Conservation (phyloP, 306 rosid species). For the Rosa persica region DNA sequence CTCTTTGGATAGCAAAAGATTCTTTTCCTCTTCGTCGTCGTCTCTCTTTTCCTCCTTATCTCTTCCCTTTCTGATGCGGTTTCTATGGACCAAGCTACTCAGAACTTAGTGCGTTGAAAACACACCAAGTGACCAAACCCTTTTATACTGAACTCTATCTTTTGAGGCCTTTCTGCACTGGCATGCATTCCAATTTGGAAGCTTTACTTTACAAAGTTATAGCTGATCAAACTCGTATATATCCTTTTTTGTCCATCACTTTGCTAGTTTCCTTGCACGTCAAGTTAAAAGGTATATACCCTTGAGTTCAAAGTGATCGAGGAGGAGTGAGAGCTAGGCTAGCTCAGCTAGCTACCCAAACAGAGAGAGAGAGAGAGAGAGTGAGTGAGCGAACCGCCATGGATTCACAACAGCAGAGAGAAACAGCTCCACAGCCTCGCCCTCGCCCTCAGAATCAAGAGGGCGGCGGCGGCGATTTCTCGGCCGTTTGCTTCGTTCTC, state of each 20-base stretch:
- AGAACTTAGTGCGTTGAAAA: background rate
- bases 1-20: background rate
- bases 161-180: background rate
- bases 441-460: conserved; percentile 7
- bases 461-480: conserved; percentile 25
- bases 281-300: background rate
- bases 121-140: background rate
- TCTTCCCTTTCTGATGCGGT: background rate
- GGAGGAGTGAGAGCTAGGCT: background rate
- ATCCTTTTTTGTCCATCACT: background rate
- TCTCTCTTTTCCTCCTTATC: background rate
- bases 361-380: background rate
- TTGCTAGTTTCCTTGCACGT: background rate
- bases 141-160: background rate
- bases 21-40: background rate
- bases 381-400: conserved; percentile 41
- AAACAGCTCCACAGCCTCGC: too few relatives aligned
- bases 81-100: conserved; percentile 7
- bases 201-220: background rate
- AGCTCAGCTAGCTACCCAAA: too few relatives aligned
- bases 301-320: background rate
- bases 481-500: conserved; percentile 27
- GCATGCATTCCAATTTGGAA: background rate
- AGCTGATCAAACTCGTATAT: background rate
- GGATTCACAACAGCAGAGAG: conserved; percentile 41